A percentile compares a stretch with the other conserved stretches of the same genome.
These are phyloP conservation scores for Penicillium turbatum DNA, from an alignment of 495 filamentous ascomycete species.

Conservation along the genomic window DNA sequence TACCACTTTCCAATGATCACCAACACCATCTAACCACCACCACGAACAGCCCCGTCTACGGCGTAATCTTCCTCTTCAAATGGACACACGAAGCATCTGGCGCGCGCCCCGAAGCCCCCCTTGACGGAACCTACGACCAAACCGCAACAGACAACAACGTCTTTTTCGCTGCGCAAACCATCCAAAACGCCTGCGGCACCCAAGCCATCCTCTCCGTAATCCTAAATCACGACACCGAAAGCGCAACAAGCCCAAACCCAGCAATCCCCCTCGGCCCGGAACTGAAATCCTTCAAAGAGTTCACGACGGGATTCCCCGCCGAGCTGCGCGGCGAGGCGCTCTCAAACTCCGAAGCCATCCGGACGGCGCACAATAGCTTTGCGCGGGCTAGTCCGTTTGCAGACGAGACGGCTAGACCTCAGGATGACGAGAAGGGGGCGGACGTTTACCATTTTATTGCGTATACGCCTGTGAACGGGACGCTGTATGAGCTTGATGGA, in stretches of 20 bases:
- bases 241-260: slow-evolving; percentile 15
- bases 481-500: slow-evolving; percentile 91
- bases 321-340: slow-evolving; percentile 69
- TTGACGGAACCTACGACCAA: slow-evolving; percentile 75
- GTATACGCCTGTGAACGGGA: slow-evolving; percentile 75
- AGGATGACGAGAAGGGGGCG: slow-evolving; percentile 48
- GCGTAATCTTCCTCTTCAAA: slow-evolving; percentile 99
- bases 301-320: slow-evolving; percentile 80
- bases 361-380: slow-evolving; percentile 91
- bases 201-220: slow-evolving; percentile 92
- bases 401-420: slow-evolving; percentile 71
- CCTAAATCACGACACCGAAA: slow-evolving; percentile 66
- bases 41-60: slow-evolving; percentile 69
- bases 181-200: slow-evolving; percentile 98
- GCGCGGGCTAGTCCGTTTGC: slow-evolving; percentile 83
- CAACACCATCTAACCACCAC: slow-evolving; percentile 14
- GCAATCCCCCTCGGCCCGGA: slow-evolving; percentile 48
- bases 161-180: slow-evolving; percentile 97
- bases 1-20: no score
- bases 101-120: slow-evolving; percentile 54
- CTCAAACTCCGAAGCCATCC: slow-evolving; percentile 73
- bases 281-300: slow-evolving; percentile 80
- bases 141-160: slow-evolving; percentile 61
- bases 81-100: slow-evolving; percentile 74
- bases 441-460: slow-evolving; percentile 98